Base-by-base conservation (phyloP, 768 basidiomycete genomes). In the Imleria badia region DNA sequence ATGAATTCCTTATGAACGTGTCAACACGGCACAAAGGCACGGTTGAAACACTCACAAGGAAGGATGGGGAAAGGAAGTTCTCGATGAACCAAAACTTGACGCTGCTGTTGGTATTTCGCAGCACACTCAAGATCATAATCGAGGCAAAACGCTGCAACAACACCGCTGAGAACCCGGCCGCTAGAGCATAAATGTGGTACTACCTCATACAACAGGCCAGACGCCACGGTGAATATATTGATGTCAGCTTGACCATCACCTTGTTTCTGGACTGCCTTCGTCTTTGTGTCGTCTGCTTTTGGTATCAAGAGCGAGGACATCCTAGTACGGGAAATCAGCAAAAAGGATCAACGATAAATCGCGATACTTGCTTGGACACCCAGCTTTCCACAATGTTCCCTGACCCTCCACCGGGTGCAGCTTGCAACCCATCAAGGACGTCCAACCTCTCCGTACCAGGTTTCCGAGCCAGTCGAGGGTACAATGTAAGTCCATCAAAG, bases 11-110 rank as follows among this genome's bases (percentile, higher is more conserved):
- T 35, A 29, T 57, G 33, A 46, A 43, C 39, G 42, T n/a, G n/a
- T n/a, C 45, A 19, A 10, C 11, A 36, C 52, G 14, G 29, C 29
- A 10, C 8, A 43, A 13, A 29, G 14, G 17, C 22, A n/a, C 14
- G 10, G 8, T 19, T 29, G 15, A 56, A 44, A 5, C 9, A 75
- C 83, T 62, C 61, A 92, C 94, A 54, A 98, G 73, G 82, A 99
- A 99, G 0, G 94, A 90, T 1, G 96, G 97, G 0, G 96, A 98
- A 14, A 98, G 80, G 81, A 99, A 99, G 74, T 99, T 98, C 69
- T 97, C 91, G 59, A 99, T 98, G 73, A 98, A 98, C 97, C 97
- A 98, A 75, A 98, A 99, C 71, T 99, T 99, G 71, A 99, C 95
- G 26, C 85, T 89, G 64, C 88, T 90, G 19, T 94, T 86, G 17